These are phyloP conservation scores for Paramecium octaurelia DNA, from an alignment of 73 alveolate species.

Conservation along the genomic window DNA sequence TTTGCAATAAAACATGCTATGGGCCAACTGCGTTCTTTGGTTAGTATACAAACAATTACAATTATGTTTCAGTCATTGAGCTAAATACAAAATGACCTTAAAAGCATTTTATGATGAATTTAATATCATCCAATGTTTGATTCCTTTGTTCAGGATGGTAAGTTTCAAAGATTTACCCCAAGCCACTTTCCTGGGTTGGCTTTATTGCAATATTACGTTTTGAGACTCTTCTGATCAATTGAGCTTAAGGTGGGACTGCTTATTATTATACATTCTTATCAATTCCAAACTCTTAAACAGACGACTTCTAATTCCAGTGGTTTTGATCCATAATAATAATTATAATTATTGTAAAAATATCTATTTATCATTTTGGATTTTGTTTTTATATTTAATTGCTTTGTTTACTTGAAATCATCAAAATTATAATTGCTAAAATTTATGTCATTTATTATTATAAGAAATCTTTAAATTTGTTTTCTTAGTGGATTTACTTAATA, in stretches of 20 bases:
- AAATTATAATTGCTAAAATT: no score
- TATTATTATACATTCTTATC: not conserved
- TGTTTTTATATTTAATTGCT: not conserved
- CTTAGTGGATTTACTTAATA: not conserved
- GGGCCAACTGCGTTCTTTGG: constrained; percentile 17
- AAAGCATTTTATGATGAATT: not conserved
- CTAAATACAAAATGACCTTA: constrained; percentile 15
- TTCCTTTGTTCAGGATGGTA: not conserved
- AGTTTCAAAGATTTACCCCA: not conserved
- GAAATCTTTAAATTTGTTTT: not conserved
- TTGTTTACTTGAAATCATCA: not conserved
- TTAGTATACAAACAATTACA: not conserved
- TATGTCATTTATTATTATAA: not conserved
- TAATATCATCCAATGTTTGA: not conserved
- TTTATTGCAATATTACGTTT: constrained; percentile 1
- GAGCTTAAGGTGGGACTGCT: not conserved
- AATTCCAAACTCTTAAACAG: not conserved
- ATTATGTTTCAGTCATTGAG: not conserved
- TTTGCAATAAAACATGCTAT: constrained; percentile 50
- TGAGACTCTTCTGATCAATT: constrained; percentile 35
- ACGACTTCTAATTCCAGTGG: not conserved
- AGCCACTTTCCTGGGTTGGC: not conserved
- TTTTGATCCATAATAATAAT: not conserved
- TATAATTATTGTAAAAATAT: not conserved
- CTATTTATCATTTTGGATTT: not conserved